Base-by-base conservation (phyloP, 352 stramenopile genomes). In the Phytophthora colocasiae region DNA sequence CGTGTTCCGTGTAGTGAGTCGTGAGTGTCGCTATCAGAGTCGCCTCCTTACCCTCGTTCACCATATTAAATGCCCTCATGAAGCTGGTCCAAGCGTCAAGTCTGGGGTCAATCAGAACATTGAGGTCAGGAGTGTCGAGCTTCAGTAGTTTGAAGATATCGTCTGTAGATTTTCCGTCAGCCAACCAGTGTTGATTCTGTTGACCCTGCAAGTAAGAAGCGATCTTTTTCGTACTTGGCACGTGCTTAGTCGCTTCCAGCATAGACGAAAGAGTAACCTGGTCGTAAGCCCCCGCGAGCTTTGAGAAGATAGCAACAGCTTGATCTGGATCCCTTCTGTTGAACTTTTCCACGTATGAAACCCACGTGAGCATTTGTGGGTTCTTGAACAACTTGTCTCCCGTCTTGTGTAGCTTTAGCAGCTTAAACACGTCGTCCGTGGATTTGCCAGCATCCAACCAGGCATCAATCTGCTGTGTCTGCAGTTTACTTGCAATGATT, bases 11-110 rank as follows among this genome's bases (percentile, higher is more conserved):
- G 24, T 39, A 59, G 14, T 50, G n/a, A 2, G 4, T 29, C 2
- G 38, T 39, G 26, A 59, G 38, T 15, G 7, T 43, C 38, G 14
- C 11, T 3, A 63, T 12, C 22, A 56, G 11, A 1, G 32, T 41
- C 26, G 15, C 17, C 14, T 63, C 32, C 31, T 63, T 54, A 9
- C 27, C 27, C 27, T 22, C 44, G 11, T 55, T 46, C 6, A 15
- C 19, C 22, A 7, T 15, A 24, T 63, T 56, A 6, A 56, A 63
- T 2, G 11, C 19, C 4, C 24, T 31, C 32, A 48, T 5, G 26
- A 49, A 66, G 12, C 19, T 66, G 7, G 10, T 31, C 46, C 55
- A 63, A 27, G 31, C 43, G 24, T 38, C 17, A 32, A 63, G 32
- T 12, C 22, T 26, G 41, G 36, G 15, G 9, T 40, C 17, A 11